These are phyloP conservation scores for Pseudotsuga menziesii DNA, from an alignment of 75 land plant genomes.

Conservation along the genomic window DNA sequence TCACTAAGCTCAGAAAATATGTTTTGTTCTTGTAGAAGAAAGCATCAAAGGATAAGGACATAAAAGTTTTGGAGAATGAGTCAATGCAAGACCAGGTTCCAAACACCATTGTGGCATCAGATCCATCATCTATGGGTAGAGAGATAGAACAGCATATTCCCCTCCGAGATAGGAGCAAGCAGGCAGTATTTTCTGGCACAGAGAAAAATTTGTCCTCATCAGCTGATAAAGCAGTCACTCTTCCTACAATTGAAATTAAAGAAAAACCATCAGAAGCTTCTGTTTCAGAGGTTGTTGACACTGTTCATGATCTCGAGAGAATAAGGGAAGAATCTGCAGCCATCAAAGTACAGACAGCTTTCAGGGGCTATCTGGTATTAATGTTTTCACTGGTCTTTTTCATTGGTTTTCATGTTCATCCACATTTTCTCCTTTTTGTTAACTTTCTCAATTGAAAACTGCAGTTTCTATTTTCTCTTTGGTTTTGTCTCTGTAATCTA, in stretches of 20 bases:
- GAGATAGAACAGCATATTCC: slow-evolving; percentile 11
- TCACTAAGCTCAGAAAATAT: too few species aligned
- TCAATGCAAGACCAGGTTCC: slow-evolving; percentile 10
- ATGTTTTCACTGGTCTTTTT: neutral
- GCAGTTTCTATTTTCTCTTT: neutral
- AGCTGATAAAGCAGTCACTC: neutral
- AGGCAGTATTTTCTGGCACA: neutral
- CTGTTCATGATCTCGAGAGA: slow-evolving; percentile 16
- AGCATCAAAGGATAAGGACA: slow-evolving; percentile 16
- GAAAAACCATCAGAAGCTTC: slow-evolving; percentile 1
- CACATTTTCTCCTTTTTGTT: neutral
- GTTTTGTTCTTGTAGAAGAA: slow-evolving; percentile 14
- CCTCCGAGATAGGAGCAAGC: slow-evolving; percentile 7
- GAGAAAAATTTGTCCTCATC: neutral
- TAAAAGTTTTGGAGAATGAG: slow-evolving; percentile 6
- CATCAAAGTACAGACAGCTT: slow-evolving; percentile 73
- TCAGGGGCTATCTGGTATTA: slow-evolving; percentile 75
- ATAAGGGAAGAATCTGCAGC: slow-evolving; percentile 62
- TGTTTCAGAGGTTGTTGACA: neutral
- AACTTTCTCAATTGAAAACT: neutral
- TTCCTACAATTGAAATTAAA: slow-evolving; percentile 12
- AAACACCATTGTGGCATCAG: slow-evolving; percentile 7
- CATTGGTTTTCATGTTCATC: neutral
- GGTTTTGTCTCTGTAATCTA: neutral
- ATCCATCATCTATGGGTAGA: slow-evolving; percentile 13